Percentiles rank a stretch among this genome's conserved stretches.
phyloP scores from a whole-genome alignment of 768 basidiomycete genomes.

The Amanita subjunquillea region DNA sequence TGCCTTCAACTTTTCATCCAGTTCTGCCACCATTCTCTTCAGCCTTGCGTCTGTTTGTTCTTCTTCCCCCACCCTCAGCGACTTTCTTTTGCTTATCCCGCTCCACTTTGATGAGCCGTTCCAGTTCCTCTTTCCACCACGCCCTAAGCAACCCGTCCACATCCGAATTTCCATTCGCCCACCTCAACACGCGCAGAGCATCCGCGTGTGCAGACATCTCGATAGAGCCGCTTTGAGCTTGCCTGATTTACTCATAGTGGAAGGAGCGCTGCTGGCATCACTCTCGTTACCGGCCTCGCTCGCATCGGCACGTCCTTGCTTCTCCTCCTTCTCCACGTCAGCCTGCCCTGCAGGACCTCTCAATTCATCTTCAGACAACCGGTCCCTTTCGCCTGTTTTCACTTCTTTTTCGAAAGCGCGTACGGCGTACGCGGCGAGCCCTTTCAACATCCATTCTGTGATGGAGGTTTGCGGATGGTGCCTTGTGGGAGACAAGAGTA shows the following conservation, averaged over 20 bases:
- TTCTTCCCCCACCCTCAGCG: constrained; percentile 42
- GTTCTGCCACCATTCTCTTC: constrained; percentile 14
- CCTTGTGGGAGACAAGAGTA: constrained; percentile 38
- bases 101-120: constrained; percentile 31
- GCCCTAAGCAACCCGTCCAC: constrained; percentile 53
- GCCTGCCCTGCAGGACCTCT: constrained; percentile 23
- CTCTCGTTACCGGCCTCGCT: constrained; percentile 17
- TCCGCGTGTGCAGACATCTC: constrained; percentile 86
- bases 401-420: constrained; percentile 66
- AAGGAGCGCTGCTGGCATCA: constrained; percentile 33
- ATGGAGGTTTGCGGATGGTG: constrained; percentile 14
- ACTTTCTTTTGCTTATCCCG: constrained; percentile 39
- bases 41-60: constrained; percentile 49
- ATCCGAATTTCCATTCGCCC: constrained; percentile 84
- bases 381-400: constrained; percentile 50
- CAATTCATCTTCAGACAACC: constrained; percentile 65
- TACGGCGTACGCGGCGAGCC: constrained; percentile 73
- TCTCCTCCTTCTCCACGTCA: constrained; percentile 10
- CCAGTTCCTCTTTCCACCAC: constrained; percentile 82
- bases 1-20: constrained; percentile 35
- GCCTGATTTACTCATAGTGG: constrained; percentile 14
- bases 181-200: constrained; percentile 82
- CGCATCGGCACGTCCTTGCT: constrained; percentile 15
- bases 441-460: constrained; percentile 83
- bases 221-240: constrained; percentile 37